Evolutionary conservation across 371 early-diverging fungal genomes (phyloP).

Genomic region (Mucor lusitanicus): DNA sequence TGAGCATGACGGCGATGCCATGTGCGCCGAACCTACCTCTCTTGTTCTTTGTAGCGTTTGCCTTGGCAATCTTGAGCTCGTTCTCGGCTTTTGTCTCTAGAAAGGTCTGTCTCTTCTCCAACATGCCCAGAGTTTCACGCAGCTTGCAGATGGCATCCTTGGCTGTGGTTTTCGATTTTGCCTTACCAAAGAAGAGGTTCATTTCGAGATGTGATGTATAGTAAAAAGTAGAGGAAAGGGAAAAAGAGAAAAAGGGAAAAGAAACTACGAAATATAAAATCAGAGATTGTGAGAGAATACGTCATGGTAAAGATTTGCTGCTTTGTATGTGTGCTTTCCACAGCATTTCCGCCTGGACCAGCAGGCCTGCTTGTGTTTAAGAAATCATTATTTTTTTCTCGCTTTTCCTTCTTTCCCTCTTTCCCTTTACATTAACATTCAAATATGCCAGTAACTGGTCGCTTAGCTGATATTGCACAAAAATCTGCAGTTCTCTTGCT

Average conservation of each 20-base stretch:
- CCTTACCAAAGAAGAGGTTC: constrained; percentile 86
- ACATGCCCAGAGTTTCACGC: constrained; percentile 87
- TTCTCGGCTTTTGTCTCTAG: constrained; percentile 87
- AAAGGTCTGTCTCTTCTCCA: constrained; percentile 92
- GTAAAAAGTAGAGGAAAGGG: not conserved
- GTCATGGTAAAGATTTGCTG: constrained; percentile 2
- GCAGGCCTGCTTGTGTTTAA: not conserved
- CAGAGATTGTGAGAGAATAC: not conserved
- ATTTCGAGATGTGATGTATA: constrained; percentile 35
- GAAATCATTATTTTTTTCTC: not conserved
- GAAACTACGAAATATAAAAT: not conserved
- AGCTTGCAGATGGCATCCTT: constrained; percentile 95
- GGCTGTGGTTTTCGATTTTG: constrained; percentile 80
- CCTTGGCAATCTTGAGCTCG: constrained; percentile 86
- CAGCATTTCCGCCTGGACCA: not conserved
- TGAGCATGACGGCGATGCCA: too few relatives aligned
- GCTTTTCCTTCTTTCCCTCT: not conserved
- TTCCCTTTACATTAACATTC: not conserved
- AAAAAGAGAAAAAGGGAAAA: constrained; percentile 4
- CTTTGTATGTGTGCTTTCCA: not conserved
- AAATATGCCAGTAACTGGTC: constrained; percentile 38
- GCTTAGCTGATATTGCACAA: constrained; percentile 52
- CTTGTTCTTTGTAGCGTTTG: constrained; percentile 93
- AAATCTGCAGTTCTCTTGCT: constrained; percentile 50
- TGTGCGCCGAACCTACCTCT: constrained; percentile 59